phyloP scores from a whole-genome alignment of 257 asterid genomes.

The Catharanthus roseus region DNA sequence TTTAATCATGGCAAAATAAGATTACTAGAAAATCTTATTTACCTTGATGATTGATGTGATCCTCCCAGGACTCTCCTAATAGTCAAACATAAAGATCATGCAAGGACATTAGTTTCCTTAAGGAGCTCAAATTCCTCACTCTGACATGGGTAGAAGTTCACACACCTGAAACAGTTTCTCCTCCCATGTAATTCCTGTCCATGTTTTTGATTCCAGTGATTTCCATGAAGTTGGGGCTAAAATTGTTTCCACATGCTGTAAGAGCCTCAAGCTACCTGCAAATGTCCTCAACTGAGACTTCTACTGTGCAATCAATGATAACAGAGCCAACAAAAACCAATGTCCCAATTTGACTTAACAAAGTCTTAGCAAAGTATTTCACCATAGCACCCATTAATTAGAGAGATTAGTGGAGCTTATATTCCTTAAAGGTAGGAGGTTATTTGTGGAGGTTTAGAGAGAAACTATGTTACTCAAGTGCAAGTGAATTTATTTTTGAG shows the following conservation, averaged over 20 bases:
- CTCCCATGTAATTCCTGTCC: conserved; percentile 68
- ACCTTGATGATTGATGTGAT: conserved; percentile 78
- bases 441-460: too few species aligned
- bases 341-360: too few species aligned
- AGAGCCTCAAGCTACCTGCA: conserved; percentile 70
- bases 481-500: too few species aligned
- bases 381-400: too few species aligned
- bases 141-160: conserved; percentile 7
- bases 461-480: too few species aligned
- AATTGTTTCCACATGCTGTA: conserved; percentile 80
- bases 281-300: conserved; percentile 12
- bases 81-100: conserved; percentile 22
- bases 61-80: conserved; percentile 66
- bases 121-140: neutral
- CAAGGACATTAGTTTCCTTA: neutral
- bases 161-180: conserved; percentile 67
- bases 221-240: conserved; percentile 67
- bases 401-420: too few species aligned
- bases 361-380: too few species aligned
- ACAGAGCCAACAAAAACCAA: neutral
- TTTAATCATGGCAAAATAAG: neutral
- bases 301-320: neutral
- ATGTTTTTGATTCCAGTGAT: conserved; percentile 41
- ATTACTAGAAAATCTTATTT: conserved; percentile 10
- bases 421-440: too few species aligned